Percentiles rank a stretch among this genome's conserved stretches.
Conservation (phyloP, 345 rosid species). For the Corchorus capsularis region DNA sequence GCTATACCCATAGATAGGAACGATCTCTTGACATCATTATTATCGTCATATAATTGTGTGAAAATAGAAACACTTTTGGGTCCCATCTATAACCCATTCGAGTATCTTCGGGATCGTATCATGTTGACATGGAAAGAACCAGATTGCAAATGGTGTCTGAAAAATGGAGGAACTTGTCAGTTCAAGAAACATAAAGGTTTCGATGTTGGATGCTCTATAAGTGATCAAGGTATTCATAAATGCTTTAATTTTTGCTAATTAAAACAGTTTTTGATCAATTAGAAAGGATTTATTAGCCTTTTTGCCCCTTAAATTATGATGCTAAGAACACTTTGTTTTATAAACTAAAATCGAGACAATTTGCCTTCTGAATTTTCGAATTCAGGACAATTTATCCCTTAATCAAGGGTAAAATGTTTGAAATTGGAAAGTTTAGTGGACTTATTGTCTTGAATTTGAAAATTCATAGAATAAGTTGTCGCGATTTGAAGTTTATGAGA, state of each 20-base stretch:
- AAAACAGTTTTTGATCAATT: too few species aligned
- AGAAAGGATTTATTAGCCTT: too few species aligned
- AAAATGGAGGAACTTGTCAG: neutral
- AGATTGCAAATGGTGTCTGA: neutral
- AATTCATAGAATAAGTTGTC: too few species aligned
- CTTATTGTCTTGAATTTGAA: too few species aligned
- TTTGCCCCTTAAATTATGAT: too few species aligned
- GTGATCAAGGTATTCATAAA: neutral
- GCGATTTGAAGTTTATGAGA: too few species aligned
- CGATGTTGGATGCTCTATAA: neutral
- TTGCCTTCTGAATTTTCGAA: too few species aligned
- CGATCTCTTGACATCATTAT: neutral
- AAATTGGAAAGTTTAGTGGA: too few species aligned
- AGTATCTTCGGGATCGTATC: neutral
- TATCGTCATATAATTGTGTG: neutral
- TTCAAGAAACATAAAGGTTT: neutral
- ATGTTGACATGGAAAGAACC: constrained; percentile 20
- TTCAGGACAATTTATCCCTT: too few species aligned
- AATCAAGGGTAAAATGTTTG: too few species aligned
- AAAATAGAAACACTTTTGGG: neutral
- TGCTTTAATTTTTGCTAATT: neutral
- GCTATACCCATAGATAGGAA: neutral
- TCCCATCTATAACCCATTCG: neutral
- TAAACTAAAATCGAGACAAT: too few species aligned
- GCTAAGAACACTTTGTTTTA: too few species aligned